Evolutionary conservation across 2,329 filamentous ascomycete species (phyloP).

Genomic region (Ophiocordyceps camponoti-floridani): DNA sequence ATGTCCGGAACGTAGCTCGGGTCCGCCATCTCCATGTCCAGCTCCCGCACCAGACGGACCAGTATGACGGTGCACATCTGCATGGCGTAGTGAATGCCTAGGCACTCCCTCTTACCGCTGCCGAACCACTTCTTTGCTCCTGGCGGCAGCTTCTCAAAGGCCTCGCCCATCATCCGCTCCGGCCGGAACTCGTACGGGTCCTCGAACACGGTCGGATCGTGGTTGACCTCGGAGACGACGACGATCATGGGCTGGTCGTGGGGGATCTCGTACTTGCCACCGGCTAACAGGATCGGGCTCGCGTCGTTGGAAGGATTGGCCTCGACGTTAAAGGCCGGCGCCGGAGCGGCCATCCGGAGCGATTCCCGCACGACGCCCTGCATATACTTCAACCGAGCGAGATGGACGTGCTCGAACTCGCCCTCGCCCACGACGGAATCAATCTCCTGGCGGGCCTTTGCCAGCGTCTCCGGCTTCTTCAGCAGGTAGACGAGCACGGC

Average conservation of each 20-base stretch:
- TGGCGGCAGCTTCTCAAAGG: slow-evolving; percentile 13
- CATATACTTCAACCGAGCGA: slow-evolving; percentile 32
- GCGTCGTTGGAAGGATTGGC: slow-evolving; percentile 20
- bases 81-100: slow-evolving; percentile 31
- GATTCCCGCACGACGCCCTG: slow-evolving; percentile 35
- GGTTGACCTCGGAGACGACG: slow-evolving; percentile 30
- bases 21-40: slow-evolving; percentile 27
- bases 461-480: slow-evolving; percentile 28
- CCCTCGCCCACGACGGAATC: slow-evolving; percentile 29
- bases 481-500: slow-evolving; percentile 30
- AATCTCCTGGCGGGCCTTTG: slow-evolving; percentile 32
- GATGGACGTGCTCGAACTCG: slow-evolving; percentile 26
- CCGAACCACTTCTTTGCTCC: slow-evolving; percentile 32
- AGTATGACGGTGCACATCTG: slow-evolving; percentile 23
- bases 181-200: slow-evolving; percentile 26
- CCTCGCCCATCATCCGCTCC: slow-evolving; percentile 29
- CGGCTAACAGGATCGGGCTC: slow-evolving; percentile 25
- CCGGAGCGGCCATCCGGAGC: slow-evolving; percentile 33
- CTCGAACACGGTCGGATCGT: slow-evolving; percentile 28
- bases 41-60: slow-evolving; percentile 22
- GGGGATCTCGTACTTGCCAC: slow-evolving; percentile 29
- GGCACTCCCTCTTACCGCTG: slow-evolving; percentile 31
- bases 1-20: slow-evolving; percentile 20
- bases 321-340: slow-evolving; percentile 37
- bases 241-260: slow-evolving; percentile 30